phyloP scores from a whole-genome alignment of 176 grass and related monocot species.

The Dendrocalamus sinicus region DNA sequence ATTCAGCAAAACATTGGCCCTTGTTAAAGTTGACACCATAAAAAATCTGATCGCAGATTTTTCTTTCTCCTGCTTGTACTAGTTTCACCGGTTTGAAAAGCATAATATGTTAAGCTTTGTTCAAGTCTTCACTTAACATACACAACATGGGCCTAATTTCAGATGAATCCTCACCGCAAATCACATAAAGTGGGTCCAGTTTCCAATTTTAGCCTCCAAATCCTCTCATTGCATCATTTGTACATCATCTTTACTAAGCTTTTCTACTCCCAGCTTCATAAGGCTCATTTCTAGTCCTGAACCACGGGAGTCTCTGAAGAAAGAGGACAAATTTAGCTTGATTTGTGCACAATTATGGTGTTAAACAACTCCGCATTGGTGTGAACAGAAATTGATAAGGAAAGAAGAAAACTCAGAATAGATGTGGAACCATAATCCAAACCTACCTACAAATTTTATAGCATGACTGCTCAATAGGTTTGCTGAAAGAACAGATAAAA shows the following conservation, averaged over 20 bases:
- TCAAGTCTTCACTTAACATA: constrained; percentile 29
- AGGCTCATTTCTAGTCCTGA: constrained; percentile 77
- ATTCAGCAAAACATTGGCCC: constrained; percentile 85
- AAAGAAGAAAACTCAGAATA: not conserved
- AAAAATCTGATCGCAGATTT: constrained; percentile 91
- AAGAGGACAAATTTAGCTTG: constrained; percentile 18
- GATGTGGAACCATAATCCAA: constrained; percentile 21
- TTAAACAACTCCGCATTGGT: not conserved
- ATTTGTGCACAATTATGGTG: constrained; percentile 7
- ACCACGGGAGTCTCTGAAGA: constrained; percentile 63
- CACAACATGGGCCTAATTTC: not conserved
- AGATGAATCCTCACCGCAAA: constrained; percentile 65
- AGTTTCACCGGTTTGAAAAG: constrained; percentile 77
- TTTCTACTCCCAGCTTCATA: constrained; percentile 80
- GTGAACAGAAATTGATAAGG: not conserved
- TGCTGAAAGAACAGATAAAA: constrained; percentile 62
- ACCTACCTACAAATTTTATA: constrained; percentile 41
- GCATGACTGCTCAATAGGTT: constrained; percentile 79
- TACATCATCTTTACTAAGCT: constrained; percentile 87
- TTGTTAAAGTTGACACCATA: constrained; percentile 71
- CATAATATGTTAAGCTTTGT: constrained; percentile 36
- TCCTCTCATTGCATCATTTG: constrained; percentile 93
- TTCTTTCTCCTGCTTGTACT: constrained; percentile 78
- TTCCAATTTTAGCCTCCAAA: constrained; percentile 92
- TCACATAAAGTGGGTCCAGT: constrained; percentile 93